phyloP scores from a whole-genome alignment of 768 basidiomycete genomes.

The Suillus alpinus region DNA sequence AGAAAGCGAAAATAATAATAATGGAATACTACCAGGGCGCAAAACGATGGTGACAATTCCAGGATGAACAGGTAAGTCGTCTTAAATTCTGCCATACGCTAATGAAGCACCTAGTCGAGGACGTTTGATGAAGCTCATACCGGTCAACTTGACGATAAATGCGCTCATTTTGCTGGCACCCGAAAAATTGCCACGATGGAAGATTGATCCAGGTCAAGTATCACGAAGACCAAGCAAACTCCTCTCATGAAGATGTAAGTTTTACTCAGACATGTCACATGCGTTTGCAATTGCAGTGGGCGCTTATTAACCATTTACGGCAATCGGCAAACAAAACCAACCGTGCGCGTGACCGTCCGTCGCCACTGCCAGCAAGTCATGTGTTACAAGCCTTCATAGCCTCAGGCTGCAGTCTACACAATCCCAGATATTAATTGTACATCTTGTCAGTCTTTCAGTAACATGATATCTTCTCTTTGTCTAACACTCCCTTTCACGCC shows the following conservation, averaged over 20 bases:
- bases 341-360: no score
- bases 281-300: no score
- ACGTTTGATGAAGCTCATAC: conserved; percentile 32
- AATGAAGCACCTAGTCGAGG: conserved; percentile 28
- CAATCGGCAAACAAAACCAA: background rate
- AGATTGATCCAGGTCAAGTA: conserved; percentile 27
- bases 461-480: background rate
- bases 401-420: background rate
- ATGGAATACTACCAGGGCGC: background rate
- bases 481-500: background rate
- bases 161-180: conserved; percentile 37
- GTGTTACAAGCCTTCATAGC: background rate
- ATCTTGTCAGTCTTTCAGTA: background rate
- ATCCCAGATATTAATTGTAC: background rate
- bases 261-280: conserved; percentile 16
- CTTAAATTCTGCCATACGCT: background rate
- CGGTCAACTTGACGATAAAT: conserved; percentile 39
- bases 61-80: conserved; percentile 37
- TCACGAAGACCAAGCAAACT: conserved; percentile 42
- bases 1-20: conserved; percentile 34
- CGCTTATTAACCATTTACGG: background rate
- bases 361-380: no score
- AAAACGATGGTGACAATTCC: conserved; percentile 22
- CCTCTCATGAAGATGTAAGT: conserved; percentile 39
- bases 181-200: no score